Base-by-base conservation (phyloP, 139 green algal species). In the Auxenochlorella protothecoides region DNA sequence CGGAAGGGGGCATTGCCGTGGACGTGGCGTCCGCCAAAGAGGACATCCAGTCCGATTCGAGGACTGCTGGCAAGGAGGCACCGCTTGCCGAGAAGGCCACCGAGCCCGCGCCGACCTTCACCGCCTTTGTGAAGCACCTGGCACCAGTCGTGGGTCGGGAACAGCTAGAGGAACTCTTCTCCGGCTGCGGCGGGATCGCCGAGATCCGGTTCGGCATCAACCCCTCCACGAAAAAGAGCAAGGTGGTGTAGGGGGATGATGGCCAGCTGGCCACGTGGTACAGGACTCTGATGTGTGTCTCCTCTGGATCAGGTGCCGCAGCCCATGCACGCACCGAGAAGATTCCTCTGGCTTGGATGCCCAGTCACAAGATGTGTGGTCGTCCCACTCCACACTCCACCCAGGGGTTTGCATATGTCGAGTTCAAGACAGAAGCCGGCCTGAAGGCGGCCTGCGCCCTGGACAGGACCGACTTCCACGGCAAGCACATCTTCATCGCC, bases 341-440 rank as follows among this genome's bases (percentile, higher is more conserved):
- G 5, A 51, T 11, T 70, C 14, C 52, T 13, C 6, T 2, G 16
- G 6, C 44, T 59, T 56, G 52, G 6, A 7, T 15, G 27, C 52
- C 4, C 10, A 69, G 51, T 51, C 27, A 59, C 11, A 59, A 6
- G 8, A 13, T 15, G 6, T 7, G 62, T 53, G 7, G 65, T 12
- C 5, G 4, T 69, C 14, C 53, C 51, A 15, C 65, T 27, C 6
- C 65, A 13, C 4, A 6, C 65, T 69, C 44, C 4, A 53, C 14
- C 9, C 80, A 89, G 81, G 88, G 90, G 57, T 89, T 92, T 84
- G 90, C 87, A 3, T 96, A 96, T 72, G 80, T 96, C 10, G 83
- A 93, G 64, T 94, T 93, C 79, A 77, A 62, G 4, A 78, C 16
- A 3, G 60, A 77, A 4, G 76, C 87, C 27, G 81, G 63, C 0